These are phyloP conservation scores for Lenwebbia sp. DNA, from an alignment of 345 rosid genomes.

Conservation along the genomic window DNA sequence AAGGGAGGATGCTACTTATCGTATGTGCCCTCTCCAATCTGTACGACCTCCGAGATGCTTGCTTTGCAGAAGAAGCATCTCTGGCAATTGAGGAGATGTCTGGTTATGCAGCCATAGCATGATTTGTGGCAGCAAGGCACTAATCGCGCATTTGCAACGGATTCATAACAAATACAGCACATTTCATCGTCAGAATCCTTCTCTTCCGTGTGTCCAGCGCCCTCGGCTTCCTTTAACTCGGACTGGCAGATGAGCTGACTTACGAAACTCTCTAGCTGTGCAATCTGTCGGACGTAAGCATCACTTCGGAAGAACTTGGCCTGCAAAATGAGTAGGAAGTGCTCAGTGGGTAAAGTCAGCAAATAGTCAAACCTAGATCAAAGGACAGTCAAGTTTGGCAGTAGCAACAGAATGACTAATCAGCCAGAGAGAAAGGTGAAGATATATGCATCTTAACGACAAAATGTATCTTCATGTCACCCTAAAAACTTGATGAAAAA, in stretches of 20 bases:
- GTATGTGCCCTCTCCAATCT: slow-evolving; percentile 7
- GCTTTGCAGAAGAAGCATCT: slow-evolving; percentile 97
- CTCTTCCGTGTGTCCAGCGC: slow-evolving; percentile 12
- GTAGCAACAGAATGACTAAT: neutral
- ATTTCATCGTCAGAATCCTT: slow-evolving; percentile 39
- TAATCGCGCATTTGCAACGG: slow-evolving; percentile 56
- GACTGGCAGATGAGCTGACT: slow-evolving; percentile 40
- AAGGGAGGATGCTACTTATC: neutral
- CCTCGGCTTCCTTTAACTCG: slow-evolving; percentile 26
- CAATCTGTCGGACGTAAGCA: slow-evolving; percentile 32
- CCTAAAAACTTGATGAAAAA: neutral
- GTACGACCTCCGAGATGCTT: slow-evolving; percentile 48
- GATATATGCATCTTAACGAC: neutral
- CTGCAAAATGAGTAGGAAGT: slow-evolving; percentile 22
- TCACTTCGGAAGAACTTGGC: slow-evolving; percentile 54
- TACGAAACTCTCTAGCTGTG: slow-evolving; percentile 54
- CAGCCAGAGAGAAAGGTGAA: neutral
- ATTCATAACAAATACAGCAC: slow-evolving; percentile 82
- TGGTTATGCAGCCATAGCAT: slow-evolving; percentile 88
- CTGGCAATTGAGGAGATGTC: slow-evolving; percentile 83
- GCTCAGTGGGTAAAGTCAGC: neutral
- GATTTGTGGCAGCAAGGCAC: slow-evolving; percentile 79
- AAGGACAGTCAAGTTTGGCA: neutral
- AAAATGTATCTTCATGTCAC: neutral
- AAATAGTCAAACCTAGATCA: neutral